Evolutionary conservation across 768 basidiomycete species (phyloP).

Genomic region (Lactarius sp.): DNA sequence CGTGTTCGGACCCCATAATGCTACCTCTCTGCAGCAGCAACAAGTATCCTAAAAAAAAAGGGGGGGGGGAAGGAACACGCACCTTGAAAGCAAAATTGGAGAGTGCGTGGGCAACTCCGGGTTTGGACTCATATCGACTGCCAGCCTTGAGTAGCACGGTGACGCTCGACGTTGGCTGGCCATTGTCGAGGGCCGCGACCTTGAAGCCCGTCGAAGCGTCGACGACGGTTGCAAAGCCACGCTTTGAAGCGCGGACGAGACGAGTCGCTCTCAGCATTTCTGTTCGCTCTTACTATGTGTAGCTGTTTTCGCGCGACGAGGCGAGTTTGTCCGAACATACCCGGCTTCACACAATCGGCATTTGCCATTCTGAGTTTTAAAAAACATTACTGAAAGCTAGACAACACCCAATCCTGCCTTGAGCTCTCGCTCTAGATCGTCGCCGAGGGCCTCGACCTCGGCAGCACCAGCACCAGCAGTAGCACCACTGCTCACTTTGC

Average conservation of each 20-base stretch:
- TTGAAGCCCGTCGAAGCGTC: conserved; percentile 71
- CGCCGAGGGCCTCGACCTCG: conserved; percentile 30
- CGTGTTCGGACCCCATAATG: neutral
- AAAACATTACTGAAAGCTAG: neutral
- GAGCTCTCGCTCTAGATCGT: conserved; percentile 54
- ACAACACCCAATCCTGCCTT: conserved; percentile 58
- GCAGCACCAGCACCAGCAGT: neutral
- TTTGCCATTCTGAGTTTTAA: neutral
- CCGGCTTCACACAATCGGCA: neutral
- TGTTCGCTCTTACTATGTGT: too few relatives aligned
- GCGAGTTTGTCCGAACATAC: neutral
- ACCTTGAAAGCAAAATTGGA: conserved; percentile 99
- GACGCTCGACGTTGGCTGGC: conserved; percentile 78
- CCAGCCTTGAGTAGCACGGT: conserved; percentile 93
- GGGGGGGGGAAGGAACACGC: conserved; percentile 27
- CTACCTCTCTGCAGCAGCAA: neutral
- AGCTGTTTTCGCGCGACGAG: too few relatives aligned
- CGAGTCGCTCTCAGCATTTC: conserved; percentile 25
- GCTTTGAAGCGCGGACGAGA: conserved; percentile 28
- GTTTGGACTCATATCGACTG: conserved; percentile 78
- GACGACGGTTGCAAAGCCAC: conserved; percentile 78
- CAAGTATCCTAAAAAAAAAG: neutral
- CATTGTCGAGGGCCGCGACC: conserved; percentile 79
- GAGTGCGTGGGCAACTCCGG: conserved; percentile 88
- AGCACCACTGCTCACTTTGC: neutral